A percentile compares a stretch with the other conserved stretches of the same genome.
Evolutionary conservation across 2,329 filamentous ascomycete species (phyloP).

Genomic region (Xylariomycetidae sp.): DNA sequence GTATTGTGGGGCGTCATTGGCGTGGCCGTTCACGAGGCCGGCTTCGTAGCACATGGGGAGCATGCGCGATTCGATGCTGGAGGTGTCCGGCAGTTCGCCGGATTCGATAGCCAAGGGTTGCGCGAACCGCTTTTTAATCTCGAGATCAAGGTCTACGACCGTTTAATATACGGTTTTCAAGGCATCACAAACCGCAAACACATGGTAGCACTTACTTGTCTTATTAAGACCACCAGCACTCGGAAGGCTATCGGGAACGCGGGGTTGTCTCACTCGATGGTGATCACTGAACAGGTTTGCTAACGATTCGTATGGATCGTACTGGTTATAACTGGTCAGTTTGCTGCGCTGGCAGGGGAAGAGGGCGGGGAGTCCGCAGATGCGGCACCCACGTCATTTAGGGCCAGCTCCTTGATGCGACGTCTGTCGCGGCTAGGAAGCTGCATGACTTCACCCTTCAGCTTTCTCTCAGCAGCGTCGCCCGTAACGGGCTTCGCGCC

Average conservation of each 20-base stretch:
- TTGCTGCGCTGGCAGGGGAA: no score
- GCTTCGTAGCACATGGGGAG: slow-evolving; percentile 63
- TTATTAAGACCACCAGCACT: slow-evolving; percentile 70
- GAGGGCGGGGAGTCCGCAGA: neutral
- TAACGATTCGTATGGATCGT: slow-evolving; percentile 49
- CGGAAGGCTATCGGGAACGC: slow-evolving; percentile 55
- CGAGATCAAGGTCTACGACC: slow-evolving; percentile 54
- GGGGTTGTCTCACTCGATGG: slow-evolving; percentile 37
- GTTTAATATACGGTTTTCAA: slow-evolving; percentile 2
- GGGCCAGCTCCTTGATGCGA: slow-evolving; percentile 58
- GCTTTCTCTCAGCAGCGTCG: slow-evolving; percentile 57
- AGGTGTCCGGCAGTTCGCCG: slow-evolving; percentile 62
- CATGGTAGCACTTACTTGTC: slow-evolving; percentile 57
- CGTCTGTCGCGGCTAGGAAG: slow-evolving; percentile 60
- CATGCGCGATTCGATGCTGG: slow-evolving; percentile 58
- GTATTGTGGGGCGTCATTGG: slow-evolving; percentile 54
- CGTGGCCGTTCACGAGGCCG: slow-evolving; percentile 54
- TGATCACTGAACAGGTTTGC: slow-evolving; percentile 47
- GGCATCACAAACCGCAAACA: slow-evolving; percentile 1
- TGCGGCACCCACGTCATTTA: slow-evolving; percentile 49
- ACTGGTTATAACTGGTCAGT: slow-evolving; percentile 32
- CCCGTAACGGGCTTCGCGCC: slow-evolving; percentile 58
- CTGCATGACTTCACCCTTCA: slow-evolving; percentile 67
- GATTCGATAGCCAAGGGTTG: slow-evolving; percentile 61
- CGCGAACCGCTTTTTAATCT: slow-evolving; percentile 60